A percentile compares a stretch with the other conserved stretches of the same genome.
Conservation (phyloP, 805 yeast species). For the Priceomyces melissophilus region DNA sequence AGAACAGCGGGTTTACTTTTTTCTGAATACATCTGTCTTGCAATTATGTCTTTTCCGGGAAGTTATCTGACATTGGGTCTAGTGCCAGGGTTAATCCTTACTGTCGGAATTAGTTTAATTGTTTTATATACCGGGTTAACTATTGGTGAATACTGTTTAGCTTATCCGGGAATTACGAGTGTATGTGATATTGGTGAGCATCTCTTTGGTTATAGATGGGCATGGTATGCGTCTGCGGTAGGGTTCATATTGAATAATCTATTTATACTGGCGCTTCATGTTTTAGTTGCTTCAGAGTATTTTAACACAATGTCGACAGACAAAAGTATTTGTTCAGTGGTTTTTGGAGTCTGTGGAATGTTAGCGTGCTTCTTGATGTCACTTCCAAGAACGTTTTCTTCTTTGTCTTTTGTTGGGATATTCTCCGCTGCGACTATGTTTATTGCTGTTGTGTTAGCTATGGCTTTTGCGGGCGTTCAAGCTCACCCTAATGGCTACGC, state of each 20-base stretch:
- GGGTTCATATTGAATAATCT: slow-evolving; percentile 55
- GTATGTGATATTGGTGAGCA: slow-evolving; percentile 60
- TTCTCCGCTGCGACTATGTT: slow-evolving; percentile 58
- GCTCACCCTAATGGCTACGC: slow-evolving; percentile 44
- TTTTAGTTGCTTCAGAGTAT: slow-evolving; percentile 57
- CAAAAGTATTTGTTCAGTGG: slow-evolving; percentile 50
- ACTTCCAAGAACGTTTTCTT: slow-evolving; percentile 54
- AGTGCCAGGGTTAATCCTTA: slow-evolving; percentile 55
- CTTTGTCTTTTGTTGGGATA: slow-evolving; percentile 48
- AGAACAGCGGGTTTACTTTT: slow-evolving; percentile 58
- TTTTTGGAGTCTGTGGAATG: slow-evolving; percentile 47
- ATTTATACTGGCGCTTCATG: slow-evolving; percentile 57
- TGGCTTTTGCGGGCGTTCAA: slow-evolving; percentile 53
- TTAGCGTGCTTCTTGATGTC: slow-evolving; percentile 50
- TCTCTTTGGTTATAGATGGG: slow-evolving; percentile 45
- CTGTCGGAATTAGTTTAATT: slow-evolving; percentile 47
- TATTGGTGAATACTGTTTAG: slow-evolving; percentile 52
- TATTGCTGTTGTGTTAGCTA: slow-evolving; percentile 49
- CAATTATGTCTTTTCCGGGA: slow-evolving; percentile 67
- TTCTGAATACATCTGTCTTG: slow-evolving; percentile 59
- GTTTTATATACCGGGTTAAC: slow-evolving; percentile 55
- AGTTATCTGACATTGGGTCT: slow-evolving; percentile 58
- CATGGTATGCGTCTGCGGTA: slow-evolving; percentile 56
- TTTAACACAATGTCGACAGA: slow-evolving; percentile 50
- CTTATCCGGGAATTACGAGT: slow-evolving; percentile 48